Evolutionary conservation across 1,284 basidiomycete genomes (phyloP), one percentile per base, ranked within the genome.

Genomic region (Puccinia coronata): DNA sequence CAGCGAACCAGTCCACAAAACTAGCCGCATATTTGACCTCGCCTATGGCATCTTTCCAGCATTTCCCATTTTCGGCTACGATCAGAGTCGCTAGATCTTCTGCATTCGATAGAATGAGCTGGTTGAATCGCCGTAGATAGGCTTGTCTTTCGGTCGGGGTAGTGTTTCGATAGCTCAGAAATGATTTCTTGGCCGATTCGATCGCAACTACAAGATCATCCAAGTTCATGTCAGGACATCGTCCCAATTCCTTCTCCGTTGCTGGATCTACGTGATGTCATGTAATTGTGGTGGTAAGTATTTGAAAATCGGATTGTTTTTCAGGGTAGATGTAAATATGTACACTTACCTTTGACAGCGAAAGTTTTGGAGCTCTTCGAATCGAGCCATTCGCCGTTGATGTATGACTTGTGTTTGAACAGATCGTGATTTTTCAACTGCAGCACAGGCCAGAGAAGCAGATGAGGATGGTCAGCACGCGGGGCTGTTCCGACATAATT

Each of bases 181-280:
- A 94, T 0, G 94, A 92, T 70, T 88, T 89, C 23, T 88, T 86
- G 4, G 95, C 95, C 36, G 92, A 91, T 41, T 90, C 88, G 81
- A 96, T 93, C 12, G 95, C 95, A 82, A 90, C 88, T 83, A 91
- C 90, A 4, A 93, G 92, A 87, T 96, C 94, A 47, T 88, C 88
- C 63, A 93, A 86, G 16, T 91, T 92, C 91, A 96, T 93, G 85
- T 97, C 95, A 6, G 95, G 93, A 39, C 94, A 88, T 0, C 90
- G 91, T 39, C 93, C 95, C 63, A 96, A 89, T 80, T 90, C 89
- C 84, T 94, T 90, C 57, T 90, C 89, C 0, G 92, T 95, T 4
- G 93, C 92, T 43, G 95, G 95, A 88, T 96, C 95, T 95, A 82
- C n/a, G n/a, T n/a, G n/a, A n/a, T n/a, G n/a, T n/a, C n/a, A n/a